phyloP scores from a whole-genome alignment of 192 early-diverging fungal species.

The Gaertneriomyces semiglobifer region DNA sequence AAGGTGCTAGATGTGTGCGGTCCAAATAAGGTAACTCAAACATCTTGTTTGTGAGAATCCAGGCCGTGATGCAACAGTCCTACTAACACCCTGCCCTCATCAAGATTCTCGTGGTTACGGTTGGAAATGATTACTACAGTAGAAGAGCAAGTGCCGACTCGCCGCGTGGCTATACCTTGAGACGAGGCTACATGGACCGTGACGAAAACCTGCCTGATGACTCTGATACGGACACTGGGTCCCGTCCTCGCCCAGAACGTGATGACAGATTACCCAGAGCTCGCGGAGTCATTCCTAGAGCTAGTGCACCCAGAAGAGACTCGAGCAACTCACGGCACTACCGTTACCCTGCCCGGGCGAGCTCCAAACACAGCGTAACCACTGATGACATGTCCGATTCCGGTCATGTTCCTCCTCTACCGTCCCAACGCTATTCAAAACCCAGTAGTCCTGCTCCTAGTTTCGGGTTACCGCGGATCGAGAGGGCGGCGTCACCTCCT shows the following conservation, averaged over 20 bases:
- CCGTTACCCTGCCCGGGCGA: no score
- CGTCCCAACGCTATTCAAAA: no score
- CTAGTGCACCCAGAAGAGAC: no score
- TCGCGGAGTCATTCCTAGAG: background rate
- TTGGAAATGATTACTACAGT: conserved; percentile 2
- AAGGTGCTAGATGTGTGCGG: conserved; percentile 36
- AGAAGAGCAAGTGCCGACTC: conserved; percentile 8
- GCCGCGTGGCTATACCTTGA: conserved; percentile 10
- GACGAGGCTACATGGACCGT: conserved; percentile 4
- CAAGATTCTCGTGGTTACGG: conserved; percentile 19
- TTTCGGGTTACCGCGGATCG: no score
- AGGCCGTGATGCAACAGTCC: background rate
- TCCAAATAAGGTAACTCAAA: conserved; percentile 31
- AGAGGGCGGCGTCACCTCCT: no score
- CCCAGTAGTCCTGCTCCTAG: no score
- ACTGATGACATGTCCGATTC: no score
- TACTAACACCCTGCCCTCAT: background rate
- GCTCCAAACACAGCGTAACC: no score
- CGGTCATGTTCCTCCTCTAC: no score
- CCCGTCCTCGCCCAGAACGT: background rate
- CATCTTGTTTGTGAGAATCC: background rate
- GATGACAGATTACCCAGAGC: background rate
- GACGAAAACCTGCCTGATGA: conserved; percentile 11
- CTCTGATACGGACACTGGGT: conserved; percentile 22
- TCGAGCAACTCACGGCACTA: no score